Evolutionary conservation across 345 rosid genomes (phyloP).

Genomic region (Gossypium arboreum): DNA sequence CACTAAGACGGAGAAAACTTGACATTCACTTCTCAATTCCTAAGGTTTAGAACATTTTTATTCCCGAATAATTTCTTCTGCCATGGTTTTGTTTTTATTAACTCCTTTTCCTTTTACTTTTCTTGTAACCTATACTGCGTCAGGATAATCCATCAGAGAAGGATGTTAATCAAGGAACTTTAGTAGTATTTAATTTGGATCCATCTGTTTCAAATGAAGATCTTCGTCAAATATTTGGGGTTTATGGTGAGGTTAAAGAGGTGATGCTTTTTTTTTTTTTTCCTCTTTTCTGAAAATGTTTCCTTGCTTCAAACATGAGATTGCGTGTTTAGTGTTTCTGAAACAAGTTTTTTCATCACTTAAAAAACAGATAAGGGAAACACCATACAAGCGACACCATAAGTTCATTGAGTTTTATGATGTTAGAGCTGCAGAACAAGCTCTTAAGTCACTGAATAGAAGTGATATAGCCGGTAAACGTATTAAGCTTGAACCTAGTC

Average conservation of each 20-base stretch:
- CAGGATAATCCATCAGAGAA: constrained; percentile 82
- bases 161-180: constrained; percentile 79
- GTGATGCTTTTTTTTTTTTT: constrained; percentile 27
- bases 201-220: constrained; percentile 73
- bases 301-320: neutral
- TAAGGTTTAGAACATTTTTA: constrained; percentile 38
- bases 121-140: neutral
- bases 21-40: constrained; percentile 88
- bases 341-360: constrained; percentile 21
- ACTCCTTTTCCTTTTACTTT: neutral
- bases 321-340: constrained; percentile 24
- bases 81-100: neutral
- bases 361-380: constrained; percentile 68
- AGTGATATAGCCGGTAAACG: constrained; percentile 82
- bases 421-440: constrained; percentile 77
- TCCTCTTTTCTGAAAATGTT: neutral
- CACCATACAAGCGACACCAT: constrained; percentile 81
- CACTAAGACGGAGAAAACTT: constrained; percentile 63
- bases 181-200: constrained; percentile 73
- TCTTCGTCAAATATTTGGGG: constrained; percentile 64
- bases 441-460: constrained; percentile 64
- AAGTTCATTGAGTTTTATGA: constrained; percentile 79
- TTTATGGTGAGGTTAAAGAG: constrained; percentile 80
- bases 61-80: neutral
- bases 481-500: constrained; percentile 82